These are phyloP conservation scores for Starmerella khaoyaiensis DNA, from an alignment of 805 yeast species.

Conservation along the genomic window DNA sequence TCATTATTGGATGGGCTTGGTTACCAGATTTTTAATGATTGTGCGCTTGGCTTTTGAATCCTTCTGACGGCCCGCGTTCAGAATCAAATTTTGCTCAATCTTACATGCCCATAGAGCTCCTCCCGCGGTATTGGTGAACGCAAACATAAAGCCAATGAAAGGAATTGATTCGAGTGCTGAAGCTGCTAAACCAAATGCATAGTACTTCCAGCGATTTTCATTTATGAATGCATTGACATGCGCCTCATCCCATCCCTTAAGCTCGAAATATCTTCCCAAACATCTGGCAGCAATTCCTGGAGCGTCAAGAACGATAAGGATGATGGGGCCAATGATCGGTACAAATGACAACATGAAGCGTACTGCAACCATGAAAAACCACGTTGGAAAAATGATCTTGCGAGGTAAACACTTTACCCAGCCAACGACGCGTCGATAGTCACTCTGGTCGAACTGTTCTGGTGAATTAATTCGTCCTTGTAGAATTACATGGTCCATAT, in stretches of 20 bases:
- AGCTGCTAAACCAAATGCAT: constrained; percentile 29
- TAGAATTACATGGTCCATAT: constrained; percentile 34
- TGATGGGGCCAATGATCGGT: constrained; percentile 48
- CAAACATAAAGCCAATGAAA: constrained; percentile 27
- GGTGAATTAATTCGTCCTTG: constrained; percentile 28
- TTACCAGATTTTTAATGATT: no score
- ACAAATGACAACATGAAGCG: constrained; percentile 35
- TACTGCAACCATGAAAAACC: constrained; percentile 30
- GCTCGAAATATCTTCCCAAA: constrained; percentile 44
- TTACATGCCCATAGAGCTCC: constrained; percentile 31
- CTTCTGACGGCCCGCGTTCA: no score
- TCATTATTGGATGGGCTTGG: no score
- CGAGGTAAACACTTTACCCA: constrained; percentile 30
- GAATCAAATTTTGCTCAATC: constrained; percentile 18
- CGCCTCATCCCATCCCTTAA: constrained; percentile 38
- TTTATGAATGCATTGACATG: constrained; percentile 29
- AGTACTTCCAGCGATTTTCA: constrained; percentile 25
- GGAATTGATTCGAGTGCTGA: constrained; percentile 29
- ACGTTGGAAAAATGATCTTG: constrained; percentile 31
- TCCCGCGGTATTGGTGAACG: constrained; percentile 29
- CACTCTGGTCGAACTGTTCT: constrained; percentile 23
- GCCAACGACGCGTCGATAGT: constrained; percentile 28
- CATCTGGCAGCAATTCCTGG: constrained; percentile 41
- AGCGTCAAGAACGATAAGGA: constrained; percentile 40
- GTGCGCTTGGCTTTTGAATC: no score